Evolutionary conservation across 192 early-diverging fungal genomes (phyloP), one percentile per base, ranked within the genome.

Genomic region (Coemansia sp.): DNA sequence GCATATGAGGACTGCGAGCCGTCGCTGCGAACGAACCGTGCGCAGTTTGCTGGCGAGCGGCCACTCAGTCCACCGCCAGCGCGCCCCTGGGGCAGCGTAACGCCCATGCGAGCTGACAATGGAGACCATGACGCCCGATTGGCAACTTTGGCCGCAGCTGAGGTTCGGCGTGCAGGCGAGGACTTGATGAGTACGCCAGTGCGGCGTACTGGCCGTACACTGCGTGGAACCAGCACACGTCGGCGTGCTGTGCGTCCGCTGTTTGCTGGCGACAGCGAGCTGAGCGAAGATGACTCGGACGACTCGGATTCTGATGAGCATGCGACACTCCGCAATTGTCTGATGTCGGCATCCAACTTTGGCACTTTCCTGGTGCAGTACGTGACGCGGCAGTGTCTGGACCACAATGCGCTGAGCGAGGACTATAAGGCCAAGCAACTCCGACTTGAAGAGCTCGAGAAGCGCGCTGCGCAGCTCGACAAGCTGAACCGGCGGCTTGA

Each of bases 361-460:
- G 77, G 77, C 41, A 75, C 60, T 24, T 80, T 80, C 45, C 63
- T 80, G 38, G 77, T 80, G 3, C 77, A 72, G 65, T 80, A 80
- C 35, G 69, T 80, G 27, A 75, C 65, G 17, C 77, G 77, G 17
- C 77, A 80, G 53, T 67, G 68, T 12, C 56, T 71, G 29, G 77
- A 80, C 17, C 60, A 62, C 59, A 80, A 56, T 65, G 53, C 47
- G 27, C 60, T 74, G 3, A 52, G 62, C 61, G 77, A 75, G n/a
- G 73, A 75, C 57, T 58, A 68, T 59, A 56, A 67, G 45, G 14
- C 19, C 37, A 35, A 68, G 19, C 27, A 58, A 41, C 48, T 49
- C 19, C 69, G 65, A 5, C 23, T 50, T 15, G 62, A 75, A n/a
- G 76, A 78, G 63, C 54, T 72, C 15, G 76, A 75, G 27, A 58